Evolutionary conservation across 2,329 filamentous ascomycete genomes (phyloP).

Genomic region (Atkinsonella texensis): DNA sequence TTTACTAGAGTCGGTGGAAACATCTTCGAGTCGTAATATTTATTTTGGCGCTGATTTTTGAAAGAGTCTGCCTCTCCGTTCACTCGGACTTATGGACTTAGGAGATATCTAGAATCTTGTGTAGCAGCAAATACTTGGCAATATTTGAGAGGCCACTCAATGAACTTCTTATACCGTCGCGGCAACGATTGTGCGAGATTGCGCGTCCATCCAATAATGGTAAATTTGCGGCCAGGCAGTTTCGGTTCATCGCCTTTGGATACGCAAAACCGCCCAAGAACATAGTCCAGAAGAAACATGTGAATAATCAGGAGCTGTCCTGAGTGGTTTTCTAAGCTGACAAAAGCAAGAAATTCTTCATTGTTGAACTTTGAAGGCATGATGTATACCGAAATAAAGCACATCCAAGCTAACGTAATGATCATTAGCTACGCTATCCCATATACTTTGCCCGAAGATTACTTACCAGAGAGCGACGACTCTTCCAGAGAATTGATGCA

Average conservation of each 20-base stretch:
- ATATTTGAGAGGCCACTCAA: slow-evolving; percentile 12
- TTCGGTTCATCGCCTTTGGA: slow-evolving; percentile 11
- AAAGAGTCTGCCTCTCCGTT: neutral
- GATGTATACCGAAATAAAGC: neutral
- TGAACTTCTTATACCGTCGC: slow-evolving; percentile 7
- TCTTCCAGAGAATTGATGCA: slow-evolving; percentile 7
- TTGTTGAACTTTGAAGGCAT: slow-evolving; percentile 8
- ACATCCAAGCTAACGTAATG: neutral
- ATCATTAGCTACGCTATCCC: no score
- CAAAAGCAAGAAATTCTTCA: slow-evolving; percentile 21
- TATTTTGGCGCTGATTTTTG: neutral
- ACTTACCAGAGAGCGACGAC: slow-evolving; percentile 12
- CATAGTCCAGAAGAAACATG: slow-evolving; percentile 22
- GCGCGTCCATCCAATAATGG: slow-evolving; percentile 15
- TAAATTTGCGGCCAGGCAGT: slow-evolving; percentile 14
- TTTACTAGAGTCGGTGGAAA: neutral
- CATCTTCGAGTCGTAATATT: no score
- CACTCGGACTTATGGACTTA: slow-evolving; percentile 12
- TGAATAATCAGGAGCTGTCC: slow-evolving; percentile 25
- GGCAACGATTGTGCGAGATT: slow-evolving; percentile 7
- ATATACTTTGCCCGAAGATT: neutral
- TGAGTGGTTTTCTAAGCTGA: slow-evolving; percentile 17
- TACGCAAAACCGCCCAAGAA: slow-evolving; percentile 14
- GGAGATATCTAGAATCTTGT: slow-evolving; percentile 14
- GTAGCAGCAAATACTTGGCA: slow-evolving; percentile 7